These are phyloP conservation scores for Flaveria ramosissima DNA, from an alignment of 129 eudicot genomes.

Conservation along the genomic window DNA sequence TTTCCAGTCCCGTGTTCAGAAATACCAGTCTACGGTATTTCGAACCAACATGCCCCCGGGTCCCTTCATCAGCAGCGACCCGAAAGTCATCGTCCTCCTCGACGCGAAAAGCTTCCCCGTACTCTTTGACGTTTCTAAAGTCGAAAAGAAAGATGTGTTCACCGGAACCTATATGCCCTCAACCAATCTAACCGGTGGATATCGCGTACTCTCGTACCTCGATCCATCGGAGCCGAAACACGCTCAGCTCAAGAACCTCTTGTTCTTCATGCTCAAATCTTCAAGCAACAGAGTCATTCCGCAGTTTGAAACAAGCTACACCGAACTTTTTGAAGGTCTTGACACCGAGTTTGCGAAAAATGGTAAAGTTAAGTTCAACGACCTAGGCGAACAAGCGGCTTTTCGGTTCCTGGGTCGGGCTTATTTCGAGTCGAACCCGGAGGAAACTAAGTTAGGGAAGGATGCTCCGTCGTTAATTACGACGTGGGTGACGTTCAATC, in stretches of 20 bases:
- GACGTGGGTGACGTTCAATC: constrained; percentile 72
- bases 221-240: constrained; percentile 90
- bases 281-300: constrained; percentile 64
- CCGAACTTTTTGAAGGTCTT: constrained; percentile 52
- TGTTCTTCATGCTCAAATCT: constrained; percentile 55
- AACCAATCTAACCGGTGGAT: constrained; percentile 82
- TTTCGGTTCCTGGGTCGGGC: constrained; percentile 69
- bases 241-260: constrained; percentile 55
- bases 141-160: constrained; percentile 77
- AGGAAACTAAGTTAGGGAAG: constrained; percentile 50
- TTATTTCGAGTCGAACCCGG: constrained; percentile 53
- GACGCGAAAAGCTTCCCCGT: constrained; percentile 81
- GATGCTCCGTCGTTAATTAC: constrained; percentile 56
- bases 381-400: constrained; percentile 65
- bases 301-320: constrained; percentile 55
- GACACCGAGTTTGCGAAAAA: constrained; percentile 54
- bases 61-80: constrained; percentile 53
- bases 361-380: constrained; percentile 57
- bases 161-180: constrained; percentile 93
- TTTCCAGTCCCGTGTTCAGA: constrained; percentile 67
- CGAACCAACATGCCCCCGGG: constrained; percentile 97
- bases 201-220: constrained; percentile 66
- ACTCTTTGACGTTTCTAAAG: constrained; percentile 70
- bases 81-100: constrained; percentile 74
- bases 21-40: constrained; percentile 70